Evolutionary conservation across 345 rosid species (phyloP), one percentile per base, ranked within the genome.

Genomic region (Brassica juncea): DNA sequence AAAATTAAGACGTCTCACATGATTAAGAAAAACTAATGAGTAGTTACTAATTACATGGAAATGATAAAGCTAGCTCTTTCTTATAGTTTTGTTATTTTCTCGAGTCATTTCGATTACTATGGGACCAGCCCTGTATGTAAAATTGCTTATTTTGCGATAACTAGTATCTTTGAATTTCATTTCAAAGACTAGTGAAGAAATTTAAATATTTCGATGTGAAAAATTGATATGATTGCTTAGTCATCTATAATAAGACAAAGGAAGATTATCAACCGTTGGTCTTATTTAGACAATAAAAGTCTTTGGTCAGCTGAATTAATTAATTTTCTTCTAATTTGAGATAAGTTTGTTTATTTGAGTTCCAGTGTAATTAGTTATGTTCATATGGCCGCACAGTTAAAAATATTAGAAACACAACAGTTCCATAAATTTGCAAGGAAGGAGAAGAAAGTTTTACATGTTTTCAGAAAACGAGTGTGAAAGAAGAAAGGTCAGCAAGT

Each of bases 401-500:
- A 63, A 47, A 44, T 62, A 73, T 4, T 44, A 39, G 27, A 74
- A 63, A 64, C 21, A 19, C 71, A 64, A 55, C 59, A 34, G 27
- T 55, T 79, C 44, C 2, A 39, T 65, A 55, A 11, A 64, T 64
- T 64, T 77, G 49, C 60, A 71, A 37, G 47, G 44, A 57, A 63
- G 1, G 4, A 64, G 4, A 64, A 34, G 39, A 63, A 25, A 30
- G 1, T 5, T 42, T 44, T 42, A 42, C 2, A 16, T 65, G 4
- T 65, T 68, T 69, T 37, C 23, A 80, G 72, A 80, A 63, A 80
- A 49, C 15, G 23, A 79, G 78, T 69, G 70, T 69, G 70, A 71
- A 72, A 66, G 84, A 77, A 54, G 25, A 85, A 77, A 68, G 81
- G 85, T 85, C 86, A 79, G 66, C 84, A 19, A 19, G 21, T 19